Evolutionary conservation across 176 grass and related monocot species (phyloP), one percentile per base, ranked within the genome.

Genomic region (Dactylis glomerata): DNA sequence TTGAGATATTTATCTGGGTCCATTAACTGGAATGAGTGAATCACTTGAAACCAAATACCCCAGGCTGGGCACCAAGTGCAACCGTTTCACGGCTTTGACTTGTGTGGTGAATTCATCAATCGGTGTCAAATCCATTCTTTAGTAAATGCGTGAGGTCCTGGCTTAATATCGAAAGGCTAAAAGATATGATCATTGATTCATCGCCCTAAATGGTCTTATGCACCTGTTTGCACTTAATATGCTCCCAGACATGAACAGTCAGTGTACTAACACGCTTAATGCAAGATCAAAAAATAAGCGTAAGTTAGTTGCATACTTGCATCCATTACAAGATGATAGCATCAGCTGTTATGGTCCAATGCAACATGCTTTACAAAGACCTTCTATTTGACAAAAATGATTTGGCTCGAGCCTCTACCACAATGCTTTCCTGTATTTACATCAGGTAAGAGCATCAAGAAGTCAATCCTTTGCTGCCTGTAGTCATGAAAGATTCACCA

Each of bases 401-500:
- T 4, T 4, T 28, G 57, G 10, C 57, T 28, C 24, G 57, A 82
- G 63, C 64, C 64, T 64, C 62, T n/a, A 51, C 71, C 36, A 50
- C 55, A 82, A 16, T 75, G 46, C 15, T 78, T 76, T 17, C 44
- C 26, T 47, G 76, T 56, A 51, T 78, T 77, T 78, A 59, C 56
- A 27, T 27, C 56, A 27, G 24, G 10, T 24, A 59, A 59, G 24
- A 50, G 20, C 59, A 24, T 90, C 71, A 86, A 32, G 78, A 86
- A 0, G 83, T 90, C 8, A 72, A 90, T 62, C 79, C 79, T 82
- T 86, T 87, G 92, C 68, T 89, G 86, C 86, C 26, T 67, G 38
- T 78, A 42, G 92, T 95, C 95, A 93, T 93, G 51, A 98, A 95
- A 73, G 95, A 95, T 81, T 98, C 95, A 20, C 92, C 95, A 33